These are phyloP conservation scores for Agroathelia rolfsii DNA, from an alignment of 1,284 basidiomycete species.

Conservation along the genomic window DNA sequence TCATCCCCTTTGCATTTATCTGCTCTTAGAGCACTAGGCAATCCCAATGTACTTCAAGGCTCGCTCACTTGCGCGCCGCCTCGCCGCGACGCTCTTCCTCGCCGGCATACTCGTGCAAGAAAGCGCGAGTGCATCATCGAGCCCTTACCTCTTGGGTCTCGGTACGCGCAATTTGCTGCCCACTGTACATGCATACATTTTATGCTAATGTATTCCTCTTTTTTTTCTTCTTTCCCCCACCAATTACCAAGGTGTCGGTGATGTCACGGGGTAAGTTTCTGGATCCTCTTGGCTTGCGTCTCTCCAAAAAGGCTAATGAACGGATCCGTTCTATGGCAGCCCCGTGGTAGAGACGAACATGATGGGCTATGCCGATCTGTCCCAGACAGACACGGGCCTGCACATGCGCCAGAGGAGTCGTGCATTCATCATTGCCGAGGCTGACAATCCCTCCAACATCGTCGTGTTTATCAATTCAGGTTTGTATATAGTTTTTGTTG, in stretches of 20 bases:
- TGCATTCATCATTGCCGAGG: slow-evolving; percentile 67
- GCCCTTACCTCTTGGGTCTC: no score
- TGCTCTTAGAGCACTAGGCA: no score
- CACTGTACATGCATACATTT: no score
- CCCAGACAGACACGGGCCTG: slow-evolving; percentile 67
- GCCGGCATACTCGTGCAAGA: no score
- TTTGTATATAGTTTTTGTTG: slow-evolving; percentile 17
- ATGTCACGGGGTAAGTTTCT: slow-evolving; percentile 59
- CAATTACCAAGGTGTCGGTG: slow-evolving; percentile 71
- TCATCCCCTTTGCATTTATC: no score
- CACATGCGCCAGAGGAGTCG: slow-evolving; percentile 75
- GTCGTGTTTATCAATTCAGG: slow-evolving; percentile 73
- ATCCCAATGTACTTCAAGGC: no score
- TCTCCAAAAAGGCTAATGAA: slow-evolving; percentile 1
- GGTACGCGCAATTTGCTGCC: no score
- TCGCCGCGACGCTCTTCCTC: no score
- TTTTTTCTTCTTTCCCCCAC: not conserved
- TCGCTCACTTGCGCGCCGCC: no score
- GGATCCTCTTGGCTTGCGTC: slow-evolving; percentile 6
- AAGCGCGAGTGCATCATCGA: no score
- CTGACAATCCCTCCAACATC: slow-evolving; percentile 41
- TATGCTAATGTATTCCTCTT: no score
- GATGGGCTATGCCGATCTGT: slow-evolving; percentile 68
- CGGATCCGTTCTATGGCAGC: slow-evolving; percentile 21
- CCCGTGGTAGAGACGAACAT: slow-evolving; percentile 71